A percentile compares a stretch with the other conserved stretches of the same genome.
Conservation (phyloP, 2,329 filamentous ascomycete species). For the Thermothelomyces thermophilus region DNA sequence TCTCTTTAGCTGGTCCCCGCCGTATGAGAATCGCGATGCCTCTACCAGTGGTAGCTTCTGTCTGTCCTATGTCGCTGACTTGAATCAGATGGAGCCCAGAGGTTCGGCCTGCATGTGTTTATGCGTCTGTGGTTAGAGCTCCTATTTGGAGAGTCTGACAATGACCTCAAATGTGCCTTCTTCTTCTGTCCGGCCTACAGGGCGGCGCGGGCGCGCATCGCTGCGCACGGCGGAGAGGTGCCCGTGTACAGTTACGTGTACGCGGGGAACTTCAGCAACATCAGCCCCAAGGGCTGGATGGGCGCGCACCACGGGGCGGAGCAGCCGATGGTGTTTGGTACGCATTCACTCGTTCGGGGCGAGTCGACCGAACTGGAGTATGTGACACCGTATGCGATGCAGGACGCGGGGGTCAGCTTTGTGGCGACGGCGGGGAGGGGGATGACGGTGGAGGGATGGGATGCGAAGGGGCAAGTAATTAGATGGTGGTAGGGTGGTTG, state of each 20-base stretch:
- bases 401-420: slow-evolving; percentile 19
- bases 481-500: not conserved
- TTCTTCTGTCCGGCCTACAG: slow-evolving; percentile 25
- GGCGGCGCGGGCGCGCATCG: slow-evolving; percentile 15
- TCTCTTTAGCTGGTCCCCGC: no score
- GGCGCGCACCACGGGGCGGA: slow-evolving; percentile 30
- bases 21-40: no score
- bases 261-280: slow-evolving; percentile 28
- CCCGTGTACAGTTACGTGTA: slow-evolving; percentile 27
- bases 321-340: slow-evolving; percentile 31
- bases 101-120: no score
- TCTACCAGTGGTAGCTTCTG: no score
- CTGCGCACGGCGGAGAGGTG: slow-evolving; percentile 2
- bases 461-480: not conserved
- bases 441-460: not conserved
- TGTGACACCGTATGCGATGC: slow-evolving; percentile 18
- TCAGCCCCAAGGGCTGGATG: slow-evolving; percentile 25
- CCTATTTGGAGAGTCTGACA: not conserved
- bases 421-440: not conserved
- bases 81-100: no score
- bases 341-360: slow-evolving; percentile 23
- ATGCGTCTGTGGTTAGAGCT: no score
- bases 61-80: no score
- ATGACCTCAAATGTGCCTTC: not conserved
- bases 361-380: slow-evolving; percentile 16